Conservation (phyloP, 148 eudicot species). For the Fallopia convolvulus region DNA sequence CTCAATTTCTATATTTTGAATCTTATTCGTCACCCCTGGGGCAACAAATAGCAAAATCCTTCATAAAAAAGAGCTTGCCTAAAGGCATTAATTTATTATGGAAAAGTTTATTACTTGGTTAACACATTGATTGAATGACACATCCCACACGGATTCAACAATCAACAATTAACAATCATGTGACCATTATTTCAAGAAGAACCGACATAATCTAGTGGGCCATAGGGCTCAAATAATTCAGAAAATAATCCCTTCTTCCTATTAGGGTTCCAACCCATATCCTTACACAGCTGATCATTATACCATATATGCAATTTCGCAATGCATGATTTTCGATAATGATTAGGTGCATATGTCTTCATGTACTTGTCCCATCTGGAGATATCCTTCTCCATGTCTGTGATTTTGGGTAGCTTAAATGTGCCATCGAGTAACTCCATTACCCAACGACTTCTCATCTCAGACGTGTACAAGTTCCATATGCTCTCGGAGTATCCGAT, state of each 20-base stretch:
- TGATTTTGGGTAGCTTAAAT: slow-evolving; percentile 18
- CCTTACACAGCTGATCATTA: slow-evolving; percentile 22
- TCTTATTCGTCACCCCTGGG: too few relatives aligned
- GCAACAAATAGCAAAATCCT: too few relatives aligned
- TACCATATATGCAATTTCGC: slow-evolving; percentile 16
- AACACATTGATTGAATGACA: too few relatives aligned
- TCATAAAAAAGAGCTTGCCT: too few relatives aligned
- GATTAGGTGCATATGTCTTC: slow-evolving; percentile 11
- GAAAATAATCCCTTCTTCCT: slow-evolving; percentile 25
- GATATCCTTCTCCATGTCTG: slow-evolving; percentile 18
- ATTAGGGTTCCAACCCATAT: slow-evolving; percentile 22
- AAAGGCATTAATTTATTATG: too few relatives aligned
- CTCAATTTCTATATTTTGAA: too few relatives aligned
- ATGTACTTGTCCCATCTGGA: slow-evolving; percentile 11
- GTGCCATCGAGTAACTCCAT: slow-evolving; percentile 17
- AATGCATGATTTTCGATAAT: slow-evolving; percentile 15
- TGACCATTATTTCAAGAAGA: background rate
- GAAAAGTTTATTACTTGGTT: too few relatives aligned
- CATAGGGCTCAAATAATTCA: slow-evolving; percentile 25
- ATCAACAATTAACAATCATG: too few relatives aligned
- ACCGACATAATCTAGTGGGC: slow-evolving; percentile 20
- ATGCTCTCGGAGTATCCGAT: slow-evolving; percentile 24
- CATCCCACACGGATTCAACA: too few relatives aligned
- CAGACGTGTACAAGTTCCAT: slow-evolving; percentile 18
- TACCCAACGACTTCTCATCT: slow-evolving; percentile 24